Evolutionary conservation across 345 rosid species (phyloP).

Genomic region (Salix purpurea): DNA sequence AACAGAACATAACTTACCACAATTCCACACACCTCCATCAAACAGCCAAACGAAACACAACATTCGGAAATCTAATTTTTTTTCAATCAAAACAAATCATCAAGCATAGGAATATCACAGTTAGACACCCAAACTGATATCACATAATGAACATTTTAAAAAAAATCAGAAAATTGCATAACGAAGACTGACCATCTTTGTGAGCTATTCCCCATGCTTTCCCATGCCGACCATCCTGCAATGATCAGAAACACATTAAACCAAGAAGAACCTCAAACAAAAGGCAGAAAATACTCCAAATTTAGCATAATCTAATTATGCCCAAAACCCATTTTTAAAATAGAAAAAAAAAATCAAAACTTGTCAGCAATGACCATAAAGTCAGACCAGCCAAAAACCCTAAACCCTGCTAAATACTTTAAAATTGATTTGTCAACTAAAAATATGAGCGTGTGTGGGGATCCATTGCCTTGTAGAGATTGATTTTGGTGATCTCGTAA

Average conservation of each 20-base stretch:
- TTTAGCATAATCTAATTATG: background rate
- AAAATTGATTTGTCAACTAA: background rate
- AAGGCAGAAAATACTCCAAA: background rate
- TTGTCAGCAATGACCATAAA: background rate
- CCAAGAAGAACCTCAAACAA: background rate
- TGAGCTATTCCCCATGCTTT: slow-evolving; percentile 95
- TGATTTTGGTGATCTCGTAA: slow-evolving; percentile 87
- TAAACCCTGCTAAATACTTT: slow-evolving; percentile 1
- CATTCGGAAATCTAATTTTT: background rate
- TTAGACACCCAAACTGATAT: background rate
- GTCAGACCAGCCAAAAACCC: background rate
- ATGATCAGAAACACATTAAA: slow-evolving; percentile 15
- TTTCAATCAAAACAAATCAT: background rate
- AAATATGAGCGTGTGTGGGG: background rate
- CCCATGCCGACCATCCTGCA: slow-evolving; percentile 91
- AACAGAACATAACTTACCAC: background rate
- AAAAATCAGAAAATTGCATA: background rate
- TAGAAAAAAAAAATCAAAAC: background rate
- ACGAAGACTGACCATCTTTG: slow-evolving; percentile 64
- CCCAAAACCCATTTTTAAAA: background rate
- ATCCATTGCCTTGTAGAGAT: slow-evolving; percentile 75
- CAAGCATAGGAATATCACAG: background rate
- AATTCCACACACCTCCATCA: background rate
- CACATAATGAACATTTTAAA: background rate
- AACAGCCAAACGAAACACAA: background rate